phyloP scores from a whole-genome alignment of 371 early-diverging fungal genomes.

The Mucor plumbeus region DNA sequence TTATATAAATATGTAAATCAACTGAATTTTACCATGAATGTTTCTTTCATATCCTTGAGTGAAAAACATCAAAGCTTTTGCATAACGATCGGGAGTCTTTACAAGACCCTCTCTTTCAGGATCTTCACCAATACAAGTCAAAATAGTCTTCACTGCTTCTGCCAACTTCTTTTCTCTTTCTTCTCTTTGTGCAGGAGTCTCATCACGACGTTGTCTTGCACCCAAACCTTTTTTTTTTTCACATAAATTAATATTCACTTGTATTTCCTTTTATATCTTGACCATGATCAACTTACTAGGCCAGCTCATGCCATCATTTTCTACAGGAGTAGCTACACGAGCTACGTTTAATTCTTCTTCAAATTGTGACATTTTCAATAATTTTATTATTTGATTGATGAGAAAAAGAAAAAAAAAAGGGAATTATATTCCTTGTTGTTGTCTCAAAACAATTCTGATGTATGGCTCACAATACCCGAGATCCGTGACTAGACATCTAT shows the following conservation, averaged over 20 bases:
- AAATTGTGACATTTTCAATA: neutral
- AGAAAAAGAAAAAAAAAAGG: constrained; percentile 20
- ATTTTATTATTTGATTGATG: neutral
- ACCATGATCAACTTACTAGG: constrained; percentile 45
- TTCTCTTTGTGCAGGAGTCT: constrained; percentile 71
- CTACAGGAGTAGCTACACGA: constrained; percentile 43
- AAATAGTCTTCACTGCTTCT: constrained; percentile 85
- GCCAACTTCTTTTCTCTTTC: constrained; percentile 78
- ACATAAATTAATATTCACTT: constrained; percentile 4
- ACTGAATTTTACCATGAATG: constrained; percentile 61
- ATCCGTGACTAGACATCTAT: constrained; percentile 24
- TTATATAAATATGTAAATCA: no score
- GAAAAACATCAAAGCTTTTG: constrained; percentile 96
- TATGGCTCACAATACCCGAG: constrained; percentile 1
- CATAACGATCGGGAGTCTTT: constrained; percentile 97
- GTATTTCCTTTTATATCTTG: neutral
- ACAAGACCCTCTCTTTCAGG: constrained; percentile 92
- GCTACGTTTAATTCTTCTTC: constrained; percentile 16
- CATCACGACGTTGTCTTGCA: constrained; percentile 78
- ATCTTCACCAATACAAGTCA: constrained; percentile 96
- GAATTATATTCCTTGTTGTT: neutral
- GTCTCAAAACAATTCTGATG: constrained; percentile 7
- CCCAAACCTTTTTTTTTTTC: constrained; percentile 55
- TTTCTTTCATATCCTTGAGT: constrained; percentile 95
- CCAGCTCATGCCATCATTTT: constrained; percentile 56